phyloP scores from a whole-genome alignment of 768 basidiomycete species.

The Trametes villosa region DNA sequence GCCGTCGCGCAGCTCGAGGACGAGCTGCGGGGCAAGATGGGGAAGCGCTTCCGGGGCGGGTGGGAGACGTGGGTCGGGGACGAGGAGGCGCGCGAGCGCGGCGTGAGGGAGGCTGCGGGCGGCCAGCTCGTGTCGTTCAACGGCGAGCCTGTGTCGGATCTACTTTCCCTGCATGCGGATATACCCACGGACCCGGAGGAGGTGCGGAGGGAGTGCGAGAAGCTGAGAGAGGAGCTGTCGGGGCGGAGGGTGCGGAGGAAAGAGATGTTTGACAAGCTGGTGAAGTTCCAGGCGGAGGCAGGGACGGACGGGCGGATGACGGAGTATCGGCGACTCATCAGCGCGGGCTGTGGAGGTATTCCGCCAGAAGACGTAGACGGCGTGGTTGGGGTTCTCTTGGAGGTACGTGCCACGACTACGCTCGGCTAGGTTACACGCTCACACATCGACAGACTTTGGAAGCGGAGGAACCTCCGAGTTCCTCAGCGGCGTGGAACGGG shows the following conservation, averaged over 20 bases:
- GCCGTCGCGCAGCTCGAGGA: slow-evolving; percentile 64
- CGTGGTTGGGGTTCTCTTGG: slow-evolving; percentile 81
- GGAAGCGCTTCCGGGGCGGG: slow-evolving; percentile 77
- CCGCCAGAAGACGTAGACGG: slow-evolving; percentile 87
- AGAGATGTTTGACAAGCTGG: slow-evolving; percentile 73
- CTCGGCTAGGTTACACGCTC: neutral
- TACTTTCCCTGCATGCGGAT: slow-evolving; percentile 59
- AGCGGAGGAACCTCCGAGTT: slow-evolving; percentile 76
- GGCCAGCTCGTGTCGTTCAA: slow-evolving; percentile 55
- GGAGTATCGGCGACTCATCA: slow-evolving; percentile 87
- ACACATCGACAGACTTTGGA: slow-evolving; percentile 65
- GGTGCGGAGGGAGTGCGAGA: slow-evolving; percentile 58
- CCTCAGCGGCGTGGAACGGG: slow-evolving; percentile 47
- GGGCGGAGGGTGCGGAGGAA: slow-evolving; percentile 71
- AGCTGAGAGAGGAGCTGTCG: slow-evolving; percentile 64
- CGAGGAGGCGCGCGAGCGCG: slow-evolving; percentile 78
- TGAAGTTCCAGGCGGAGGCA: slow-evolving; percentile 83
- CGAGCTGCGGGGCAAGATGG: slow-evolving; percentile 76
- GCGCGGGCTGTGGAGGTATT: slow-evolving; percentile 87
- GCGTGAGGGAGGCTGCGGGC: slow-evolving; percentile 63
- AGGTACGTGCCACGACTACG: slow-evolving; percentile 52
- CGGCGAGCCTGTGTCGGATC: slow-evolving; percentile 50
- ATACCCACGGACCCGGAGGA: slow-evolving; percentile 62
- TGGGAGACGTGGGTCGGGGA: slow-evolving; percentile 94
- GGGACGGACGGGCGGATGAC: slow-evolving; percentile 89